A percentile compares a stretch with the other conserved stretches of the same genome.
These are phyloP conservation scores for Wallacemonas sp. DNA, from an alignment of 208 protist genomes.

Conservation along the genomic window DNA sequence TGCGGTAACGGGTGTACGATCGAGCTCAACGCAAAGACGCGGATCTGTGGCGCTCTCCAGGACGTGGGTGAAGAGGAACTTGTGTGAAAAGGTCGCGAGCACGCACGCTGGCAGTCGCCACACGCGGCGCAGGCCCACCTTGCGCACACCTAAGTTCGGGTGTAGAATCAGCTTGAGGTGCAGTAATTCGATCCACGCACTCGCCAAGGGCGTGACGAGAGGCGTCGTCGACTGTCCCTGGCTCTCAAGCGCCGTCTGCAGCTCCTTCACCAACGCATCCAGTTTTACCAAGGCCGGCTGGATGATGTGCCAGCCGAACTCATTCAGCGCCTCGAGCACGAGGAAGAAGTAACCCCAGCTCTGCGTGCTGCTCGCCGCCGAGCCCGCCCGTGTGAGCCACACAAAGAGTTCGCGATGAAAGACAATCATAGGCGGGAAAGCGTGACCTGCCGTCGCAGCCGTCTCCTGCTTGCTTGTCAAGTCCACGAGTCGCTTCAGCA, in stretches of 20 bases:
- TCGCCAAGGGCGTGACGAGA: background rate
- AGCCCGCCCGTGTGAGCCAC: conserved; percentile 22
- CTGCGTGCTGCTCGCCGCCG: conserved; percentile 8
- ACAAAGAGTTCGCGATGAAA: conserved; percentile 50
- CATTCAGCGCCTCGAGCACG: conserved; percentile 76
- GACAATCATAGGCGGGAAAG: background rate
- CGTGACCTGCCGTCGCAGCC: background rate
- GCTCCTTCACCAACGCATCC: conserved; percentile 50
- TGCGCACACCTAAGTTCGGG: conserved; percentile 79
- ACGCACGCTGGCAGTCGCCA: conserved; percentile 55
- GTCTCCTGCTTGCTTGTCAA: conserved; percentile 44
- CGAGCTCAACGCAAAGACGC: conserved; percentile 73
- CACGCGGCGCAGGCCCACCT: conserved; percentile 57
- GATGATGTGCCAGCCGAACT: conserved; percentile 88
- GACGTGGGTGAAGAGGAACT: conserved; percentile 59
- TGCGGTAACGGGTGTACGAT: conserved; percentile 53
- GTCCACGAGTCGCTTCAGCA: conserved; percentile 84
- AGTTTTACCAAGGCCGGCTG: conserved; percentile 68
- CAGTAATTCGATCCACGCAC: conserved; percentile 74
- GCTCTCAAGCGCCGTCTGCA: conserved; percentile 21
- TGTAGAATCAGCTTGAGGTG: conserved; percentile 79
- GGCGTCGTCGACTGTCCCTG: background rate
- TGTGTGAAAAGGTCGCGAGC: conserved; percentile 44
- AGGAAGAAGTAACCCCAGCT: conserved; percentile 80
- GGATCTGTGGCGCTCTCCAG: conserved; percentile 60